phyloP scores from a whole-genome alignment of 371 early-diverging fungal species.

The Mortierella sp. region DNA sequence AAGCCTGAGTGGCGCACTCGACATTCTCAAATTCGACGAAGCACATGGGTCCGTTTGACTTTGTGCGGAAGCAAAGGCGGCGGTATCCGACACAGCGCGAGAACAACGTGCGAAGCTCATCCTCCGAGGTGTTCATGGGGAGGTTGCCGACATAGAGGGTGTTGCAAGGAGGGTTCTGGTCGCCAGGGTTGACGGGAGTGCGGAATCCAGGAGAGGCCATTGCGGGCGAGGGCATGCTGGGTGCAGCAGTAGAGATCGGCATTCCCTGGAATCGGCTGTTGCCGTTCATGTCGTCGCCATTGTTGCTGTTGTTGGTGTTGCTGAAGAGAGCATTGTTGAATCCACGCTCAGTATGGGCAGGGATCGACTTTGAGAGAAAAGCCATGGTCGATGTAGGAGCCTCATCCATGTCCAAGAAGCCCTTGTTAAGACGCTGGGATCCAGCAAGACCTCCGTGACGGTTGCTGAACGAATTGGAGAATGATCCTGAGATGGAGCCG shows the following conservation, averaged over 20 bases:
- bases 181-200: conserved; percentile 72
- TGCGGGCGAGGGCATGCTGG: conserved; percentile 56
- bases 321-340: conserved; percentile 66
- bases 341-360: conserved; percentile 62
- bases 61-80: conserved; percentile 86
- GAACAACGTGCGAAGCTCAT: conserved; percentile 87
- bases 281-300: conserved; percentile 36
- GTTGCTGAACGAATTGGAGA: conserved; percentile 46
- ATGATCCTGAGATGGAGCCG: conserved; percentile 47
- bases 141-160: conserved; percentile 96
- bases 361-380: conserved; percentile 58
- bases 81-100: conserved; percentile 83
- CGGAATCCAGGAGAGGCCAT: conserved; percentile 54
- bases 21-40: conserved; percentile 94
- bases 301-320: conserved; percentile 29
- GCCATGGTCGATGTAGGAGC: conserved; percentile 35
- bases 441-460: conserved; percentile 28
- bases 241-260: conserved; percentile 61
- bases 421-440: conserved; percentile 47
- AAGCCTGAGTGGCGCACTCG: conserved; percentile 86
- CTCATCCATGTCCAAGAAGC: conserved; percentile 43
- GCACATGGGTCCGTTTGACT: conserved; percentile 94
- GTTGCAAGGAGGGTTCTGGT: conserved; percentile 97
- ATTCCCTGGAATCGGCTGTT: conserved; percentile 59
- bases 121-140: conserved; percentile 85